These are phyloP conservation scores for Phytophthora palmivora DNA, from an alignment of 352 stramenopile genomes.

Conservation along the genomic window DNA sequence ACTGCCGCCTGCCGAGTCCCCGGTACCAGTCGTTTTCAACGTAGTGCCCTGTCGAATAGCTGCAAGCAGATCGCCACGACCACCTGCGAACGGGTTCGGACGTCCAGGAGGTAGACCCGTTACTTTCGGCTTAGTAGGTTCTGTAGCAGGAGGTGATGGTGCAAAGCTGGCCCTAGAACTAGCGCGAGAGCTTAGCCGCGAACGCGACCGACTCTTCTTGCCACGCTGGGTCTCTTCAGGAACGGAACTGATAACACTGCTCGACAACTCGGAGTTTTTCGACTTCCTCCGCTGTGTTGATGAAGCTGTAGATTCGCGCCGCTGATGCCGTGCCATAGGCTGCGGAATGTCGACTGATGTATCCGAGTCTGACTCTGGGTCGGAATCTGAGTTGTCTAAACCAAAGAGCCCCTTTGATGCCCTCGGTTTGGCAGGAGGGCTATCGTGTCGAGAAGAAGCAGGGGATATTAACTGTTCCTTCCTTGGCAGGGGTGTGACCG, in stretches of 20 bases:
- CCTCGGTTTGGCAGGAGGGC: constrained; percentile 22
- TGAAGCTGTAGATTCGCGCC: constrained; percentile 32
- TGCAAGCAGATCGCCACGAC: constrained; percentile 75
- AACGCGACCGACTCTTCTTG: constrained; percentile 38
- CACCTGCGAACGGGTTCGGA: constrained; percentile 74
- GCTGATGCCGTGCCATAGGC: constrained; percentile 17
- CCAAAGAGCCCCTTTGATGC: constrained; percentile 61
- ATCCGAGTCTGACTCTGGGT: constrained; percentile 62
- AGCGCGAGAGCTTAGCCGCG: constrained; percentile 41
- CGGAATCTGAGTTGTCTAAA: constrained; percentile 58
- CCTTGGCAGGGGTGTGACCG: constrained; percentile 25
- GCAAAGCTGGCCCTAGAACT: constrained; percentile 47
- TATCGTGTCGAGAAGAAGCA: constrained; percentile 26
- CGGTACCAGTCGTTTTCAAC: constrained; percentile 50
- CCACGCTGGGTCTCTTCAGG: constrained; percentile 16
- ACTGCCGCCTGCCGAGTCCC: constrained; percentile 3
- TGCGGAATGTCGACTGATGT: constrained; percentile 42
- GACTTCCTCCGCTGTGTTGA: constrained; percentile 29
- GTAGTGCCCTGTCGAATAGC: constrained; percentile 77
- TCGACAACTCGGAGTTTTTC: constrained; percentile 36
- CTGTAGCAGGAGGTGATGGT: constrained; percentile 18
- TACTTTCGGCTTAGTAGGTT: constrained; percentile 35
- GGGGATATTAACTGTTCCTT: constrained; percentile 18
- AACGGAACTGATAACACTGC: constrained; percentile 27
- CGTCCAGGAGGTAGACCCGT: constrained; percentile 55